Base-by-base conservation (phyloP, 345 rosid genomes). In the Eutrema heterophyllum region DNA sequence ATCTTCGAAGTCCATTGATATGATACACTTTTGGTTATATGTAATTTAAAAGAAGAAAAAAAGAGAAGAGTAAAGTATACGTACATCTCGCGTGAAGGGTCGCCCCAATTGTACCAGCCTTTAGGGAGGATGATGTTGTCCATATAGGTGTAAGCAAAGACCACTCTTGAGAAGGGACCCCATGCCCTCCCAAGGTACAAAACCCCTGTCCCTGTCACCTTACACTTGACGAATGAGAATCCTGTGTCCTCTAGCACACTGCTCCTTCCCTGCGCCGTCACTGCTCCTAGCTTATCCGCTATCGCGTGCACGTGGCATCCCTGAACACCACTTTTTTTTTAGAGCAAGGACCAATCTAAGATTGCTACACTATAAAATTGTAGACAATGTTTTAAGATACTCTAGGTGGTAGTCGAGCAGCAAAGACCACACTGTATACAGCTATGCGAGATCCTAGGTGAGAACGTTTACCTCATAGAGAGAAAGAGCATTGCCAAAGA, bases 81-180 rank as follows among this genome's bases (percentile, higher is more conserved):
- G 3, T 89, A 93, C 97, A 91, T 81, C 81, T 94, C 96, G 24
- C 98, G 93, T 39, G 67, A 79, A 3, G 97, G 97, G 79, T 95
- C 99, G 1, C 96, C 99, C 99, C 99, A 95, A 14, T 95, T 90
- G 56, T 85, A 82, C 99, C 99, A 95, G 65, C 99, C 99, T 78
- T 81, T 88, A 56, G 99, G 99, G 21, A 90, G 78, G 82, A 92
- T 92, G 67, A 95, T 90, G 85, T 87, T 66, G 81, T 95, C 99
- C 99, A 92, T 92, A 45, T 89, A 87, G 14, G 99, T 95, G 76
- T 88, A 95, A 35, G 99, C 99, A 76, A 95, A 95, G 78, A 95
- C 84, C 1, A 95, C 99, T 62, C 99, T 83, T 3, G 99, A 95
- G 77, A 95, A 95, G 15, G 99, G 92, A 35, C 99, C 97, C 99